Evolutionary conservation across 2,329 filamentous ascomycete genomes (phyloP).

Genomic region (Tricladium varicosporioides): DNA sequence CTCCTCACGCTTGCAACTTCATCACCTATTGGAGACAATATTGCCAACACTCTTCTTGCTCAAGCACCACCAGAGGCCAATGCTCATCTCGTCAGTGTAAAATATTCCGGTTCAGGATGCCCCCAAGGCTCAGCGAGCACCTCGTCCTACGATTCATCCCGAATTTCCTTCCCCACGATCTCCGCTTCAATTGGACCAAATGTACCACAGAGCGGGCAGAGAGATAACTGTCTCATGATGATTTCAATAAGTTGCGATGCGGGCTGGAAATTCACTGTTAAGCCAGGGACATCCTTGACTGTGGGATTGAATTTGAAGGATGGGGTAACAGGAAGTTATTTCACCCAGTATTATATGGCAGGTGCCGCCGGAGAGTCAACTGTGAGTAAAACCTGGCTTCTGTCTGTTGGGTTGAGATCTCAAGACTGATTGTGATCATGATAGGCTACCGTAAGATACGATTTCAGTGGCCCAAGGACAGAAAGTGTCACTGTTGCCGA

Average conservation of each 20-base stretch:
- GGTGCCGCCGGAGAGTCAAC: neutral
- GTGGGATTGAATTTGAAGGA: neutral
- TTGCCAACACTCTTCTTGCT: no score
- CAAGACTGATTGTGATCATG: neutral
- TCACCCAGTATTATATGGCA: conserved; percentile 2
- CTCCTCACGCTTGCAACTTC: no score
- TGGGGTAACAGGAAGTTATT: neutral
- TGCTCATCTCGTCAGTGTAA: conserved; percentile 1
- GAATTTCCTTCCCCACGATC: conserved; percentile 1
- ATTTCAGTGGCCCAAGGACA: neutral
- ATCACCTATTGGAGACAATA: no score
- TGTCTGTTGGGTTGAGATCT: neutral
- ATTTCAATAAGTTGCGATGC: neutral
- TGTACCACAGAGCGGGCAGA: neutral
- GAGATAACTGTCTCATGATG: neutral
- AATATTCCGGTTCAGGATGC: conserved; percentile 6
- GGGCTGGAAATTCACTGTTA: conserved; percentile 5
- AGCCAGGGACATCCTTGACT: neutral
- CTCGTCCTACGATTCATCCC: conserved; percentile 1
- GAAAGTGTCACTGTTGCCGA: neutral
- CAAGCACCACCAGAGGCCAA: neutral
- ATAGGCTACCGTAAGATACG: conserved; percentile 1
- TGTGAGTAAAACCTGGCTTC: neutral
- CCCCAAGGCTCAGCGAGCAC: conserved; percentile 1
- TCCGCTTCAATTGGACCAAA: conserved; percentile 1